Evolutionary conservation across 371 early-diverging fungal species (phyloP).

Genomic region (Syncephalastrum contaminatum): DNA sequence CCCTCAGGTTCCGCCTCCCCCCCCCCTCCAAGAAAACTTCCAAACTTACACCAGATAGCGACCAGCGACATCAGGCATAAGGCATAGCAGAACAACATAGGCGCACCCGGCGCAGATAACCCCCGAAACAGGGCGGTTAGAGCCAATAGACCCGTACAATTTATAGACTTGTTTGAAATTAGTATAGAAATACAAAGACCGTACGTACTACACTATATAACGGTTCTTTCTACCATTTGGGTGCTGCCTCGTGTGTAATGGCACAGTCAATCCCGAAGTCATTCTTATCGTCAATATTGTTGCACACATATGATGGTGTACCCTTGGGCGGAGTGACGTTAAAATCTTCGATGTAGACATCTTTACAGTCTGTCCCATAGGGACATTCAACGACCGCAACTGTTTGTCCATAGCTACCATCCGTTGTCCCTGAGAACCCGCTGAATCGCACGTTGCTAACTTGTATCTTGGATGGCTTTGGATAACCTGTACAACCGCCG

Average conservation of each 20-base stretch:
- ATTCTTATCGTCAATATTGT: constrained; percentile 5
- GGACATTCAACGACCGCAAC: constrained; percentile 13
- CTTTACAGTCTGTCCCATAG: constrained; percentile 4
- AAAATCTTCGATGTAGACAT: constrained; percentile 5
- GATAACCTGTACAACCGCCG: constrained; percentile 12
- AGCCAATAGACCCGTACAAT: no score
- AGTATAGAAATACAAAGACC: no score
- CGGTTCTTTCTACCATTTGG: constrained; percentile 1
- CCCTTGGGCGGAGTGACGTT: constrained; percentile 8
- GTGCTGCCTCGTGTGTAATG: constrained; percentile 3
- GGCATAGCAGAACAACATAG: no score
- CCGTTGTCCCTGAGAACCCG: constrained; percentile 10
- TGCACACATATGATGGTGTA: constrained; percentile 10
- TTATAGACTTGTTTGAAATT: no score
- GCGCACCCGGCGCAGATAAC: no score
- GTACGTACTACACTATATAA: no score
- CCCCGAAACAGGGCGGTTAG: no score
- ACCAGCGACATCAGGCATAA: no score
- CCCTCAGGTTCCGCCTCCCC: no score
- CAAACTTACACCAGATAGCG: no score
- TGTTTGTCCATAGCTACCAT: constrained; percentile 5
- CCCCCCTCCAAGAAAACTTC: no score
- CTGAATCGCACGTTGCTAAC: constrained; percentile 10
- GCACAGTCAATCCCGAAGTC: constrained; percentile 6
- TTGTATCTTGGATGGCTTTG: constrained; percentile 10